These are phyloP conservation scores for Tylopilus vinaceipallidus DNA, from an alignment of 768 basidiomycete genomes.

Conservation along the genomic window DNA sequence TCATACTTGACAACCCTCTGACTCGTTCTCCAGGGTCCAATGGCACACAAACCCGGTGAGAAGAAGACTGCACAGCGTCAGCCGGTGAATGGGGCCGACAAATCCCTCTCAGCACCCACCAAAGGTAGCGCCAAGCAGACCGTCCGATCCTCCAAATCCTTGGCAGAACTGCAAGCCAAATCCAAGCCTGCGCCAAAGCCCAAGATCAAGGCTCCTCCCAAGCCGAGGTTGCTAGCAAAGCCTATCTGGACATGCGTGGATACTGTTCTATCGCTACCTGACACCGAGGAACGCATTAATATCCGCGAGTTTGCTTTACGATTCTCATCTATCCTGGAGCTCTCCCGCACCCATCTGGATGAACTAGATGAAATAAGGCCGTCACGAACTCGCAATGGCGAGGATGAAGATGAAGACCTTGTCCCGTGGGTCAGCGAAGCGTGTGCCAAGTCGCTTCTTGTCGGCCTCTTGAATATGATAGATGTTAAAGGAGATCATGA, in stretches of 20 bases:
- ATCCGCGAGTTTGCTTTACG: constrained; percentile 75
- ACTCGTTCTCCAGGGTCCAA: constrained; percentile 23
- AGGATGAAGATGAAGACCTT: constrained; percentile 38
- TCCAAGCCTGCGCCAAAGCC: constrained; percentile 17
- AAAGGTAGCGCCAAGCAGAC: constrained; percentile 9
- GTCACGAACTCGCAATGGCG: constrained; percentile 28
- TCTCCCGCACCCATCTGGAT: constrained; percentile 50
- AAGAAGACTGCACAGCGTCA: constrained; percentile 17
- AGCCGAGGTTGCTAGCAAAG: constrained; percentile 41
- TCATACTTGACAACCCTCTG: constrained; percentile 5
- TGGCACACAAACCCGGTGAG: constrained; percentile 26
- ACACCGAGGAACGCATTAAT: constrained; percentile 60
- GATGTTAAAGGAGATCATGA: constrained; percentile 41
- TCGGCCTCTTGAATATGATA: constrained; percentile 58
- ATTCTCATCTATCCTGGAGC: constrained; percentile 53
- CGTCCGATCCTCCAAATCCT: constrained; percentile 9
- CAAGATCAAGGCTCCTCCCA: constrained; percentile 27
- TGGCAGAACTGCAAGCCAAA: constrained; percentile 15
- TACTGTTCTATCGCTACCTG: constrained; percentile 40
- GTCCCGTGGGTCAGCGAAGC: constrained; percentile 63
- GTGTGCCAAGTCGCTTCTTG: constrained; percentile 61
- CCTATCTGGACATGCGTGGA: constrained; percentile 55
- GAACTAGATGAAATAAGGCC: constrained; percentile 59
- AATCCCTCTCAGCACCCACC: constrained; percentile 8
- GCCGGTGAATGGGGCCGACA: constrained; percentile 1